Percentiles rank a stretch among this genome's conserved stretches.
Evolutionary conservation across 2,329 filamentous ascomycete species (phyloP).

Genomic region (Colletotrichum sp.): DNA sequence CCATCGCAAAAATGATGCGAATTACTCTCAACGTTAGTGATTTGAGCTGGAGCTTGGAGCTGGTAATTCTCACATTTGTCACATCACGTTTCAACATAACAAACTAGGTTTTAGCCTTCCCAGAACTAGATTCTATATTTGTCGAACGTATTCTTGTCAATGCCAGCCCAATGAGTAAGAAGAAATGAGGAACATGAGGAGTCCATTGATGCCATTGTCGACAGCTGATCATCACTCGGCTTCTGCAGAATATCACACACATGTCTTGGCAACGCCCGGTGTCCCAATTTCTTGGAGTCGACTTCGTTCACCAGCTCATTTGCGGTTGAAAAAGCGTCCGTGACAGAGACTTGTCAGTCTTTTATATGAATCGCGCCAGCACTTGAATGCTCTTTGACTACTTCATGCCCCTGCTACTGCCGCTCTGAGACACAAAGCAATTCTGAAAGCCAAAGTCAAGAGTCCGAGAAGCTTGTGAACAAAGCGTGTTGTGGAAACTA

Average conservation of each 20-base stretch:
- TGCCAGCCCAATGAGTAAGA: neutral
- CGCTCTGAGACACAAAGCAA: neutral
- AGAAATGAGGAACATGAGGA: neutral
- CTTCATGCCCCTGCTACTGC: neutral
- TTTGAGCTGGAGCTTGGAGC: too few relatives aligned
- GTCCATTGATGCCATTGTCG: neutral
- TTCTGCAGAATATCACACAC: neutral
- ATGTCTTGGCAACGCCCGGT: neutral
- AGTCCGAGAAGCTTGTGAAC: neutral
- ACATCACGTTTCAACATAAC: neutral
- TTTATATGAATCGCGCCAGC: neutral
- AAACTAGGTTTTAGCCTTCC: neutral
- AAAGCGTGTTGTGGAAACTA: fast-evolving
- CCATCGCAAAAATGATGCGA: too few relatives aligned
- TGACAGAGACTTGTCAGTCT: neutral
- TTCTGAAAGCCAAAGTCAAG: neutral
- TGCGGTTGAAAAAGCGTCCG: fast-evolving
- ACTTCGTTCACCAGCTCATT: neutral
- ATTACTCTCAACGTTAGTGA: fast-evolving
- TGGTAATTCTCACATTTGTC: neutral
- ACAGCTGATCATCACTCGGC: neutral
- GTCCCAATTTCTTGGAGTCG: fast-evolving
- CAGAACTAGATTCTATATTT: fast-evolving
- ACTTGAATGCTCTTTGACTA: neutral
- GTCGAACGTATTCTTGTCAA: neutral